Evolutionary conservation across 495 filamentous ascomycete genomes (phyloP), one percentile per base, ranked within the genome.

Genomic region (Aspergillus cristatus): DNA sequence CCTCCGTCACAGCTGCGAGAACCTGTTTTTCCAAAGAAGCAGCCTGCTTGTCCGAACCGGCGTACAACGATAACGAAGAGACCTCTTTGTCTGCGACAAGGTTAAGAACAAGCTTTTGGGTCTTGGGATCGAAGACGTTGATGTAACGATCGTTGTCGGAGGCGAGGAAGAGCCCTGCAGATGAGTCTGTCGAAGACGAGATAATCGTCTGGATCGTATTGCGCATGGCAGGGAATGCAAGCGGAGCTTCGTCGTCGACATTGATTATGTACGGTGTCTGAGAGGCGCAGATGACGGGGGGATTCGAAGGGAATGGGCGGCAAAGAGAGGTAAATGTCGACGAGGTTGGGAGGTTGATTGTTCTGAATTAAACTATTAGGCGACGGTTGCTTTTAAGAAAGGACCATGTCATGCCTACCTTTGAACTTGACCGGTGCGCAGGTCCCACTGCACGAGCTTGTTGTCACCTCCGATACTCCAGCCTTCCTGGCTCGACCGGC

Each of bases 381-480:
- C 14, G 29, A 34, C 18, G 15, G 36, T 31, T 31, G 13, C 28
- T 17, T 31, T 12, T n/a, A 8, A 28, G 20, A 33, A 15, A 16
- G 16, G 4, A 31, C 20, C 35, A 16, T 24, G 20, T 10, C 26
- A 31, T 3, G 32, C 58, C 37, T 60, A 78, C 75, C 61, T 67
- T 33, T 67, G 45, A 34, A 53, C 63, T 48, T 65, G 55, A 41
- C 62, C 63, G 8, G 63, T 68, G 35, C 48, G 55, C 38, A 77
- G 47, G 52, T 79, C 72, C 75, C 75, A 79, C 47, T 76, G 74
- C 7, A 79, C 65, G 28, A 78, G 57, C 46, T 70, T 79, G 41
- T 70, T 73, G 51, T 79, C 75, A 28, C 63, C 65, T 25, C 75
- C 75, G 37, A 75, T 64, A 63, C 75, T 78, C 75, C 75, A 79